A percentile compares a stretch with the other conserved stretches of the same genome.
Conservation (phyloP, 352 stramenopile genomes). For the Globisporangium nunn region DNA sequence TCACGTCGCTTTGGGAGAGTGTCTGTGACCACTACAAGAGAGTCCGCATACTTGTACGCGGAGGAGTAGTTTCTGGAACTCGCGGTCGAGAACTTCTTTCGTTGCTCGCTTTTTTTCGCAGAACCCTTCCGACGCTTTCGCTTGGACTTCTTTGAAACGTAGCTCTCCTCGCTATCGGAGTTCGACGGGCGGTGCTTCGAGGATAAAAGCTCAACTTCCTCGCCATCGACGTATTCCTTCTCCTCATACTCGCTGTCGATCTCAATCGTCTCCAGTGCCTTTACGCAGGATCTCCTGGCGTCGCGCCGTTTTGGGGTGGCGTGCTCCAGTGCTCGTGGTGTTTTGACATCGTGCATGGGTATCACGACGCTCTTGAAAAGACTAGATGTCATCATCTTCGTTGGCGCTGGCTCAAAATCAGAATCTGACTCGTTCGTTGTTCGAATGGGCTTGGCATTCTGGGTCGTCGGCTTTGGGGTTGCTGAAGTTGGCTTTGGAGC, state of each 20-base stretch:
- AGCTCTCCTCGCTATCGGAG: slow-evolving; percentile 1
- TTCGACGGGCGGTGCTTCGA: not conserved
- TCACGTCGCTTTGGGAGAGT: slow-evolving; percentile 22
- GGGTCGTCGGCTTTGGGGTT: not conserved
- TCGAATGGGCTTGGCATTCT: not conserved
- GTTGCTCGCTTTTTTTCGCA: slow-evolving; percentile 10
- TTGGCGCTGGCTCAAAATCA: slow-evolving; percentile 6
- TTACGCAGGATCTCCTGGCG: not conserved
- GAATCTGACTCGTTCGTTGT: slow-evolving; percentile 10
- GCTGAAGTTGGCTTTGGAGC: not conserved
- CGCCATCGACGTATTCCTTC: slow-evolving; percentile 3
- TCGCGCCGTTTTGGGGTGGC: not conserved
- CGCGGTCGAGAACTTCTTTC: slow-evolving; percentile 8
- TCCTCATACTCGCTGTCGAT: slow-evolving; percentile 8
- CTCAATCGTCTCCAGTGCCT: slow-evolving; percentile 1
- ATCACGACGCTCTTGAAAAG: not conserved
- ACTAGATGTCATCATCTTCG: not conserved
- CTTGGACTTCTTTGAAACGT: slow-evolving; percentile 4
- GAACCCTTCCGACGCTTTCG: slow-evolving; percentile 7
- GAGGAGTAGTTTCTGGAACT: slow-evolving; percentile 4
- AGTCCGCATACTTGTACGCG: slow-evolving; percentile 11
- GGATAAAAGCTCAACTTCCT: not conserved
- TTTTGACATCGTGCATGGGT: not conserved
- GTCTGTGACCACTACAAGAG: slow-evolving; percentile 18
- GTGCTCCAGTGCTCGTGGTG: not conserved